phyloP scores from a whole-genome alignment of 805 yeast species.

The Candida xiaguanensis region DNA sequence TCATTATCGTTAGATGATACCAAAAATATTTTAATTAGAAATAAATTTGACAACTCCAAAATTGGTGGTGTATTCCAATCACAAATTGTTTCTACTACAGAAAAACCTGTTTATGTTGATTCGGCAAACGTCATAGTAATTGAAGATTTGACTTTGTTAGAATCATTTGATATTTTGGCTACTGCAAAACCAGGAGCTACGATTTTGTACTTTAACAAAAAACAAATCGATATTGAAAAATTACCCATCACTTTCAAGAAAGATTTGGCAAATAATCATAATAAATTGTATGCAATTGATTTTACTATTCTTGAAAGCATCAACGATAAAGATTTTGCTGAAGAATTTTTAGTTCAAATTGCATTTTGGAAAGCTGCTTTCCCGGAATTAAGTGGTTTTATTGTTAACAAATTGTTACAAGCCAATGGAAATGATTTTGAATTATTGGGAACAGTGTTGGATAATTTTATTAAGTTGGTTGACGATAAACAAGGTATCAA shows the following conservation, averaged over 20 bases:
- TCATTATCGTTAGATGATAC: constrained; percentile 62
- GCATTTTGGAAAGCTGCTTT: constrained; percentile 74
- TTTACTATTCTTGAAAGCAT: constrained; percentile 59
- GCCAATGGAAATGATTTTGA: constrained; percentile 83
- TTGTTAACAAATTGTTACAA: constrained; percentile 74
- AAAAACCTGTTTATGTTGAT: constrained; percentile 34
- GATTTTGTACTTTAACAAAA: constrained; percentile 43
- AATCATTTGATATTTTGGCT: constrained; percentile 58
- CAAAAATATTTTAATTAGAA: constrained; percentile 50
- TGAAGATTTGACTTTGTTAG: constrained; percentile 54
- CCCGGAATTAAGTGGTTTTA: constrained; percentile 58
- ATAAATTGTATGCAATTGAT: constrained; percentile 58
- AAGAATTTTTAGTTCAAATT: constrained; percentile 69
- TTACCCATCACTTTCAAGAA: constrained; percentile 54
- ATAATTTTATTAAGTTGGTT: constrained; percentile 59
- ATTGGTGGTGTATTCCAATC: constrained; percentile 77
- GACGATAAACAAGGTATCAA: constrained; percentile 42
- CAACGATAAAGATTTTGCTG: constrained; percentile 66
- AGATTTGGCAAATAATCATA: constrained; percentile 48
- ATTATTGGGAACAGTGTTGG: constrained; percentile 66
- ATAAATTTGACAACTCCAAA: constrained; percentile 66
- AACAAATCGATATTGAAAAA: constrained; percentile 40
- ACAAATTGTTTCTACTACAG: constrained; percentile 43
- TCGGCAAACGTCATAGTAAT: constrained; percentile 63
- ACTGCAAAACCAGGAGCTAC: constrained; percentile 55